Percentiles rank a stretch among this genome's conserved stretches.
phyloP scores from a whole-genome alignment of 257 asterid genomes.

The Lycium barbarum region DNA sequence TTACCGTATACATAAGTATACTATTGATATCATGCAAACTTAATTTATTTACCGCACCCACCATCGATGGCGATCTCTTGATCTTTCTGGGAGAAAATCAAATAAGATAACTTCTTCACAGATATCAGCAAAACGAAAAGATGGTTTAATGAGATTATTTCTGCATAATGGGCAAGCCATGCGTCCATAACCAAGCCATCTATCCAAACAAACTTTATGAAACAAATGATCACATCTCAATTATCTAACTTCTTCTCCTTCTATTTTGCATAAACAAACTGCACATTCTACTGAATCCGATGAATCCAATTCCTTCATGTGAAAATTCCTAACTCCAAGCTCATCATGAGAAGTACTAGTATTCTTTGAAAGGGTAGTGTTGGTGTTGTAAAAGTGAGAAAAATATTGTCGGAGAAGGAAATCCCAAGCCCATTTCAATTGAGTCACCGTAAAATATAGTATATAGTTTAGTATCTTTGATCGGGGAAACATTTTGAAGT shows the following conservation, averaged over 20 bases:
- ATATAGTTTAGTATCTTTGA: neutral
- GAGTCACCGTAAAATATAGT: neutral
- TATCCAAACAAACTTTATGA: conserved; percentile 5
- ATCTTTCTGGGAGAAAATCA: neutral
- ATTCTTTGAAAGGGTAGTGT: neutral
- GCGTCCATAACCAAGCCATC: conserved; percentile 15
- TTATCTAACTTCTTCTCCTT: neutral
- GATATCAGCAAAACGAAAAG: neutral
- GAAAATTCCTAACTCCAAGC: neutral
- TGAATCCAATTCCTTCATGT: neutral
- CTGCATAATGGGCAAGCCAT: neutral
- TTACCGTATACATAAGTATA: too few relatives aligned
- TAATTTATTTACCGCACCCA: neutral
- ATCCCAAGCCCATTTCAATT: neutral
- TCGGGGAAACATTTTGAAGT: neutral
- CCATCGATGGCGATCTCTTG: neutral
- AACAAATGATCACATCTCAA: neutral
- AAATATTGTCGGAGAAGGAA: neutral
- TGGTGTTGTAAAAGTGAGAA: conserved; percentile 1
- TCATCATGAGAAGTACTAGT: neutral
- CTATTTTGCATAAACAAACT: conserved; percentile 7
- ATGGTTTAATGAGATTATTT: neutral
- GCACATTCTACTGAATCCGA: neutral
- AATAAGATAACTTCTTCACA: neutral
- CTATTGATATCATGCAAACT: neutral